Percentiles rank a stretch among this genome's conserved stretches.
Conservation (phyloP, 441 rosid species). For the Breynia disticha region DNA sequence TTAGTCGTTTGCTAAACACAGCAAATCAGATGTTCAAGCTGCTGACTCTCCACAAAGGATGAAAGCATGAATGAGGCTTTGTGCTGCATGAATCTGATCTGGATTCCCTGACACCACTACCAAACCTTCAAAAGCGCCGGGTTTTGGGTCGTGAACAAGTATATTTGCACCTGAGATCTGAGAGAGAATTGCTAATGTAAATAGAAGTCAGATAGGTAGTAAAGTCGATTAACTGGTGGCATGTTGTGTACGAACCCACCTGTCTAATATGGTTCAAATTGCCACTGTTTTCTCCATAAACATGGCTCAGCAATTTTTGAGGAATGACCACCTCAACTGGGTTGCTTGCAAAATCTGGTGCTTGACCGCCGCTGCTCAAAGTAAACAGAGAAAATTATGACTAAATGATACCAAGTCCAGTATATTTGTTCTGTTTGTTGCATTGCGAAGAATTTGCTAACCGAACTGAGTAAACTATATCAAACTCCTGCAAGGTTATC, state of each 20-base stretch:
- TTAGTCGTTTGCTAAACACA: not conserved
- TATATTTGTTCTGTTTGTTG: too few relatives aligned
- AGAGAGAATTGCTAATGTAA: not conserved
- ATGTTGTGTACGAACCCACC: conserved; percentile 20
- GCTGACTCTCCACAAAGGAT: conserved; percentile 41
- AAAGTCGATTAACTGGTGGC: not conserved
- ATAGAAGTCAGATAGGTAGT: conserved; percentile 1
- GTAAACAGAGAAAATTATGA: not conserved
- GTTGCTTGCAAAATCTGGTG: conserved; percentile 21
- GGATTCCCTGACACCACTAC: conserved; percentile 53
- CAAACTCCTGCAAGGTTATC: too few relatives aligned
- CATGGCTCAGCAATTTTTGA: conserved; percentile 41
- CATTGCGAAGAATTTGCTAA: too few relatives aligned
- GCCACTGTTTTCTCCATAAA: conserved; percentile 46
- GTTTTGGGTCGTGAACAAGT: conserved; percentile 47
- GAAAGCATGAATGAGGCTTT: conserved; percentile 63
- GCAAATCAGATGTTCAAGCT: not conserved
- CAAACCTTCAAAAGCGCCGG: conserved; percentile 49
- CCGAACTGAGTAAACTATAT: too few relatives aligned
- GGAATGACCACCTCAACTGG: conserved; percentile 56
- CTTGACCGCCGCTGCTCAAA: conserved; percentile 37
- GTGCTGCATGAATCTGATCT: conserved; percentile 58
- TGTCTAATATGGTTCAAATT: conserved; percentile 50
- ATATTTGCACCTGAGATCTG: conserved; percentile 67
- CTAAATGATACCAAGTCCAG: too few relatives aligned